Evolutionary conservation across 148 eudicot genomes (phyloP), one percentile per base, ranked within the genome.

Genomic region (Cornus florida): DNA sequence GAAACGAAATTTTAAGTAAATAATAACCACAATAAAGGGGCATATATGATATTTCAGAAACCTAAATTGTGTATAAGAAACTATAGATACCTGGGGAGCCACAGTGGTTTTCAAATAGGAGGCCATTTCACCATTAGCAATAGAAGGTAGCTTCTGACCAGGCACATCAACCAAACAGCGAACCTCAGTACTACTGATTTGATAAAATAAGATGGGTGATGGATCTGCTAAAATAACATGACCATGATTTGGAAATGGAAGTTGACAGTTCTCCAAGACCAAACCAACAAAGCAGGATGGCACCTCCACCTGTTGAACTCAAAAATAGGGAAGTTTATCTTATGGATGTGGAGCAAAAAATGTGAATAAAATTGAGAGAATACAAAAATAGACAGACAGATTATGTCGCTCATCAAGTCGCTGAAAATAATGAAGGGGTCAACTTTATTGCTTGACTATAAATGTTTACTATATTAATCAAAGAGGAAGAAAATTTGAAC

Each of bases 161-260:
- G 93, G 94, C 57, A 93, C 82, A 82, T 91, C 95, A 75, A 93
- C 92, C 83, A 93, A 80, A 79, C 93, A 93, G 16, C 94, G 94
- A 68, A 89, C 75, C 79, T 93, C 97, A 6, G 88, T 81, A 75
- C 94, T 88, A 70, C 93, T 93, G 76, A 91, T 87, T 6, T 86
- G 90, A 82, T 93, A 93, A 73, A 90, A 84, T 53, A 91, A 75
- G 73, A 93, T 81, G 39, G 93, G 93, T n/a, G 97, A 91, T 22
- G 97, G 97, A 80, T 90, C 91, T 75, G 82, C 97, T 78, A 93
- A 82, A 60, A 93, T 82, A 41, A 93, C 90, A 81, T 91, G 97
- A 59, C 91, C 97, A 67, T 93, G 90, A 78, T 90, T 87, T 75
- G 87, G 83, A 66, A 77, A 80, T 74, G 93, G 91, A 85, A 91